Conservation (phyloP, 1,284 basidiomycete species). For the Ustilago trichophora region DNA sequence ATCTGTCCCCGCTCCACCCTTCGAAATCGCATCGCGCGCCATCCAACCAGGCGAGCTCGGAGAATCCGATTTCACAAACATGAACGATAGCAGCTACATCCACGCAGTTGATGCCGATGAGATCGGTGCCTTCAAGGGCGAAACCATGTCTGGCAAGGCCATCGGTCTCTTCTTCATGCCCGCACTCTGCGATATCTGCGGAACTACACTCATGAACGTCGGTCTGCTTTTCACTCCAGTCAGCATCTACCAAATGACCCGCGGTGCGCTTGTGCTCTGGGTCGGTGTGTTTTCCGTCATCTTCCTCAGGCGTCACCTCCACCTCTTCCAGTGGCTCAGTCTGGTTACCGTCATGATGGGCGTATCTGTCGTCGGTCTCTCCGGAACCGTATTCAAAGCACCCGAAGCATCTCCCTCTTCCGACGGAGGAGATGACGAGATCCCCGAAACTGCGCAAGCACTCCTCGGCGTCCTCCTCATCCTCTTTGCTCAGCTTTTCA, state of each 20-base stretch:
- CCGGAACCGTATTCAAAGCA: constrained; percentile 70
- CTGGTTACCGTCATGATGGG: constrained; percentile 89
- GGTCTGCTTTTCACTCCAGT: constrained; percentile 94
- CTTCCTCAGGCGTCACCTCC: constrained; percentile 75
- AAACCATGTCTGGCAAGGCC: constrained; percentile 36
- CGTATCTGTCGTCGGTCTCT: constrained; percentile 88
- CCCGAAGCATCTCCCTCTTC: constrained; percentile 20
- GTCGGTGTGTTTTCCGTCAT: constrained; percentile 91
- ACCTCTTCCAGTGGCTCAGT: constrained; percentile 77
- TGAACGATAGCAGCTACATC: constrained; percentile 39
- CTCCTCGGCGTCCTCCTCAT: constrained; percentile 82
- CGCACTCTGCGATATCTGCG: constrained; percentile 85
- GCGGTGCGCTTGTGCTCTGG: constrained; percentile 95
- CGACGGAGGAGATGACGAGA: constrained; percentile 45
- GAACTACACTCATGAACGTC: constrained; percentile 92
- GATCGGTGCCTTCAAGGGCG: constrained; percentile 29
- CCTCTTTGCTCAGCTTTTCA: constrained; percentile 93
- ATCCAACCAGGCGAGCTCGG: constrained; percentile 42
- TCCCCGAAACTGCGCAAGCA: constrained; percentile 54
- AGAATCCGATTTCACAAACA: constrained; percentile 21
- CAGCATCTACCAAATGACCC: constrained; percentile 95
- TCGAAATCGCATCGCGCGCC: constrained; percentile 41
- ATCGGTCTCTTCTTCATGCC: constrained; percentile 78
- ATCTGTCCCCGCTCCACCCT: constrained; percentile 32
- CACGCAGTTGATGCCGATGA: constrained; percentile 28